Evolutionary conservation across 257 asterid species (phyloP).

Genomic region (Eustoma russellianum): DNA sequence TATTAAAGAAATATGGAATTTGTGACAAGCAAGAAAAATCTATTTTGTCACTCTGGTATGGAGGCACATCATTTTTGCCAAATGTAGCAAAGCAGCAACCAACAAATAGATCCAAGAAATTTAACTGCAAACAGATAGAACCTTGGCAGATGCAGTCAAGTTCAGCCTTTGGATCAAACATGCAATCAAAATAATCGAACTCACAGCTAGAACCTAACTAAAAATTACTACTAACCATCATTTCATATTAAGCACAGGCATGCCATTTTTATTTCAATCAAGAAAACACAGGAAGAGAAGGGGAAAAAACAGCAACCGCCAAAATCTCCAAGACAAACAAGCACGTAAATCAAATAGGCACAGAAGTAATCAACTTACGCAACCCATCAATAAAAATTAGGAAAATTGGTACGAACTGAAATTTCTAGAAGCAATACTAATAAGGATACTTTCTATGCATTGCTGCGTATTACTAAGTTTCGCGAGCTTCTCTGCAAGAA

Average conservation of each 20-base stretch:
- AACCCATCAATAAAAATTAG: no score
- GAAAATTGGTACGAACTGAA: no score
- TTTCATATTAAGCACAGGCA: not conserved
- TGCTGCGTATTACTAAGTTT: slow-evolving; percentile 88
- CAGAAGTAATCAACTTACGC: not conserved
- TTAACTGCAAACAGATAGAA: not conserved
- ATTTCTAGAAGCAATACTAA: not conserved
- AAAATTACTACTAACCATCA: not conserved
- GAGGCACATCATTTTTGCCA: not conserved
- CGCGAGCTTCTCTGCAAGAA: slow-evolving; percentile 83
- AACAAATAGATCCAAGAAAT: not conserved
- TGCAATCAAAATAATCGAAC: not conserved
- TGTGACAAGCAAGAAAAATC: not conserved
- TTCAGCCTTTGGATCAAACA: no score
- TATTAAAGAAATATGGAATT: no score
- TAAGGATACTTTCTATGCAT: slow-evolving; percentile 86
- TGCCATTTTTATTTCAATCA: not conserved
- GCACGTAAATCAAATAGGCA: not conserved
- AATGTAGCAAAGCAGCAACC: not conserved
- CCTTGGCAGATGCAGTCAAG: not conserved
- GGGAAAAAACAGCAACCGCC: not conserved
- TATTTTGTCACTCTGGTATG: not conserved
- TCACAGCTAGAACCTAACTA: not conserved
- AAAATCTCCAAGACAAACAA: not conserved
- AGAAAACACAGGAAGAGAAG: not conserved